These are phyloP conservation scores for Chamaecyparis obtusa DNA, from an alignment of 75 land plant species.

Conservation along the genomic window DNA sequence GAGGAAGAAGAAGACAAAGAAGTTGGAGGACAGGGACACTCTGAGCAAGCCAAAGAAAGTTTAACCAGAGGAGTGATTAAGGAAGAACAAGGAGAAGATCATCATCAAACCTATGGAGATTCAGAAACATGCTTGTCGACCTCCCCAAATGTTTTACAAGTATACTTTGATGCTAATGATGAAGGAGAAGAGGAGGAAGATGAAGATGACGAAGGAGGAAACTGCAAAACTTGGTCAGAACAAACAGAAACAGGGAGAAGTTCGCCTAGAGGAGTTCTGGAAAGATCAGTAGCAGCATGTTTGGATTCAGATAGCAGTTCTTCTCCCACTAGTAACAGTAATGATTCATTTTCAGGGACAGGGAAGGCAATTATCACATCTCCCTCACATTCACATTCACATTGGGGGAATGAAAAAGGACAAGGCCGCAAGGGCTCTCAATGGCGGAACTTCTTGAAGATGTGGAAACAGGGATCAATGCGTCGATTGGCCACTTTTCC, in stretches of 20 bases:
- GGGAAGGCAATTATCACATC: slow-evolving; percentile 6
- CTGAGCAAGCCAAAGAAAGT: background rate
- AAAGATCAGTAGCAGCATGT: slow-evolving; percentile 3
- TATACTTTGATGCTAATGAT: background rate
- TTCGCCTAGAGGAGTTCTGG: slow-evolving; percentile 26
- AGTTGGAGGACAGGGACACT: background rate
- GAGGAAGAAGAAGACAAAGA: background rate
- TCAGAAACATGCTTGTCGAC: background rate
- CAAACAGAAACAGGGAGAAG: slow-evolving; percentile 1
- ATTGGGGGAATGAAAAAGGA: background rate
- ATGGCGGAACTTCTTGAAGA: slow-evolving; percentile 9
- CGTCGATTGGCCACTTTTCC: slow-evolving; percentile 19
- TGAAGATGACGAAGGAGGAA: background rate
- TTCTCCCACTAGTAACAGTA: slow-evolving; percentile 14
- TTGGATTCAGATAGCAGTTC: slow-evolving; percentile 21
- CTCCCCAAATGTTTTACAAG: slow-evolving; percentile 6
- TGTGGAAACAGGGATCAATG: slow-evolving; percentile 18
- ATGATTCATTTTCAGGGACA: slow-evolving; percentile 6
- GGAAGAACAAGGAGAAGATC: background rate
- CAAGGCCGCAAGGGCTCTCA: slow-evolving; percentile 3
- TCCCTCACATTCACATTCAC: background rate
- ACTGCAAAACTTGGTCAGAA: background rate
- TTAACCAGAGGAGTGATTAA: background rate
- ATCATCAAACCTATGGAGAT: background rate
- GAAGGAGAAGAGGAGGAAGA: slow-evolving; percentile 5